Conservation (phyloP, 1,284 basidiomycete species). For the Ceratobasidium papillatum region DNA sequence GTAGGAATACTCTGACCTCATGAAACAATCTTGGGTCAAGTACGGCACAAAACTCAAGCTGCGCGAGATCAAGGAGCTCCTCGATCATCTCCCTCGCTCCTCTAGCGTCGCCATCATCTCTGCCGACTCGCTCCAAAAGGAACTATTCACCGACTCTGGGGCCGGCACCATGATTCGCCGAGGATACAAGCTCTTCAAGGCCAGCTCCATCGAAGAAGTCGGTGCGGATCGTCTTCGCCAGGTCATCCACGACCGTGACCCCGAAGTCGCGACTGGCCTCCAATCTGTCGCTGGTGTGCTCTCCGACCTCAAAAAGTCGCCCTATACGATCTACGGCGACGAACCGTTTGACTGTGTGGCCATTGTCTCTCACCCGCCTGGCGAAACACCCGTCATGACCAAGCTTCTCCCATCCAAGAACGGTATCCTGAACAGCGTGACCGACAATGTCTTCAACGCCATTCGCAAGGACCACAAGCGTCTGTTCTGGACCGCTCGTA, state of each 20-base stretch:
- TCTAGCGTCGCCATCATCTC: conserved; percentile 99
- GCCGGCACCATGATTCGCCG: conserved; percentile 97
- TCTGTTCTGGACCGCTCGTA: conserved; percentile 96
- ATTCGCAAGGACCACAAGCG: conserved; percentile 95
- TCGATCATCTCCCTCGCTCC: conserved; percentile 97
- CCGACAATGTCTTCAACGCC: conserved; percentile 96
- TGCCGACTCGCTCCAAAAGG: conserved; percentile 92
- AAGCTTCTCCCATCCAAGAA: conserved; percentile 90
- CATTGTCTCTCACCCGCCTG: conserved; percentile 90
- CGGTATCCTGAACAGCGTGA: conserved; percentile 92
- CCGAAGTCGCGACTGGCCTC: conserved; percentile 85
- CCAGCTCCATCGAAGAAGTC: conserved; percentile 80
- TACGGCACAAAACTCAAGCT: conserved; percentile 99
- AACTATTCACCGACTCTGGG: conserved; percentile 98
- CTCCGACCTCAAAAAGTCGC: conserved; percentile 77
- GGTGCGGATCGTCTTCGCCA: conserved; percentile 94
- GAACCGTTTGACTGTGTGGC: conserved; percentile 97
- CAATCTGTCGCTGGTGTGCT: conserved; percentile 92
- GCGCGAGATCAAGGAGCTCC: conserved; percentile 98
- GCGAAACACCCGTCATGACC: conserved; percentile 90
- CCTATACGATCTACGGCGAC: conserved; percentile 97
- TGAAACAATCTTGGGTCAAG: conserved; percentile 99
- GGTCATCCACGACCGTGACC: conserved; percentile 93
- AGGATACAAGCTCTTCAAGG: conserved; percentile 97
- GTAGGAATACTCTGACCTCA: conserved; percentile 93